Evolutionary conservation across 139 green algal genomes (phyloP).

Genomic region (Limnomonas spitsbergensis): DNA sequence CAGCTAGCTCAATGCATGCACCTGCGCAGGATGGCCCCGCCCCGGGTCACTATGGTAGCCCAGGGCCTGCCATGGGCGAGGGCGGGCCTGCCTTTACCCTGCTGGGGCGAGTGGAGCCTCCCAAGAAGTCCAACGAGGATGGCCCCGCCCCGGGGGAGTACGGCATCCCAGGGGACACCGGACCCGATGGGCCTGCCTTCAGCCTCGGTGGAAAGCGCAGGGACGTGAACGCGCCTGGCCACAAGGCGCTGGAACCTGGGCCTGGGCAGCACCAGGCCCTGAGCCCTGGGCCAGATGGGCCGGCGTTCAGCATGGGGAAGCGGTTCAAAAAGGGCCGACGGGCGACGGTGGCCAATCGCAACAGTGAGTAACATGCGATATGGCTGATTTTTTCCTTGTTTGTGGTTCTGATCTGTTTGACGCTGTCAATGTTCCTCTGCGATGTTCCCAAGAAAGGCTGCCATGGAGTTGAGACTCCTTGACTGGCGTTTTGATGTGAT

Average conservation of each 20-base stretch:
- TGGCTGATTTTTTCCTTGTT: not conserved
- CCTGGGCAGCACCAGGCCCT: slow-evolving; percentile 31
- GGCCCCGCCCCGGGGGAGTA: slow-evolving; percentile 19
- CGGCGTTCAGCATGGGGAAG: slow-evolving; percentile 30
- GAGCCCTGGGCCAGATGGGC: not conserved
- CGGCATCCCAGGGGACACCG: not conserved
- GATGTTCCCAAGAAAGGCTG: not conserved
- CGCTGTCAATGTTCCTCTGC: not conserved
- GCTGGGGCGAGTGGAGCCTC: not conserved
- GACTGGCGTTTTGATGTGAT: not conserved
- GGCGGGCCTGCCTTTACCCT: slow-evolving; percentile 17
- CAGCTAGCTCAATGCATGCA: too few relatives aligned
- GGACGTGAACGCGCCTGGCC: not conserved
- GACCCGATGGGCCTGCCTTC: slow-evolving; percentile 11
- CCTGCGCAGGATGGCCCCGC: not conserved
- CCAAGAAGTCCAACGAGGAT: not conserved
- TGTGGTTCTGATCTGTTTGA: too few relatives aligned
- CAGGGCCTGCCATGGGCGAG: not conserved
- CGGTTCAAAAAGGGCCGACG: slow-evolving; percentile 12
- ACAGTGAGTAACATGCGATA: not conserved
- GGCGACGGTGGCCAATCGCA: too few relatives aligned
- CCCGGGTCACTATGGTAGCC: slow-evolving; percentile 13
- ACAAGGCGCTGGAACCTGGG: slow-evolving; percentile 14
- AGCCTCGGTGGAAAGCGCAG: slow-evolving; percentile 1
- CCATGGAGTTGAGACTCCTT: not conserved